Evolutionary conservation across 768 basidiomycete genomes (phyloP), one percentile per base, ranked within the genome.

Genomic region (Gelatoporia subvermispora): DNA sequence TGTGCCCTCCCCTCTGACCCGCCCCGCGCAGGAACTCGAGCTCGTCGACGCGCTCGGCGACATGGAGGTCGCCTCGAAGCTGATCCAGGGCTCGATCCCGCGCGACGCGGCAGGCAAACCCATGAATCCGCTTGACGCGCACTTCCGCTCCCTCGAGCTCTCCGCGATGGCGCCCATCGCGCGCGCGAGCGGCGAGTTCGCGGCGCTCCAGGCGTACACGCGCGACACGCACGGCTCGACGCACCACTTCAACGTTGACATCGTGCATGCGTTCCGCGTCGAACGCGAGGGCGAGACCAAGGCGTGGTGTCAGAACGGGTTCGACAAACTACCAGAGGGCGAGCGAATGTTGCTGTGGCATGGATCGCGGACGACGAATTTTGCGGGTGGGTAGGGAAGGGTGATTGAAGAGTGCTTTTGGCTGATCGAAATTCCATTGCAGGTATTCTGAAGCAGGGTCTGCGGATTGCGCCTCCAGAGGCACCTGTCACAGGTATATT

Each of bases 391-490:
- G 54, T 31, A 15, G 22, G 23, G 21, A 9, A 10, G 18, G 15
- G 17, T 36, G 13, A 28, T 8, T n/a, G 22, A 4, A 8, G 7
- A n/a, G 8, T 17, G 25, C 8, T 36, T 25, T 22, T 23, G 11
- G 10, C 16, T 18, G 10, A 15, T 37, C 24, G 8, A 24, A 21
- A 17, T 9, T 25, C 21, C 7, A 5, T 13, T 5, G 11, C 44
- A 74, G 76, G 78, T 65, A 83, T 83, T 43, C 64, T 82, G 35
- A 75, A 73, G 60, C 81, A 84, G 61, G 81, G 81, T 18, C 54
- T 84, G 50, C 73, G 81, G 8, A 82, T 84, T 50, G 81, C 81
- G 4, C 81, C 81, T 34, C 81, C 81, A 8, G 81, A 84, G 70
- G 77, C 77, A 7, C 76, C 75, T 47, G 74, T 75, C 21, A 74